These are phyloP conservation scores for Chrysanthemum seticuspe DNA, from an alignment of 129 eudicot species.

Conservation along the genomic window DNA sequence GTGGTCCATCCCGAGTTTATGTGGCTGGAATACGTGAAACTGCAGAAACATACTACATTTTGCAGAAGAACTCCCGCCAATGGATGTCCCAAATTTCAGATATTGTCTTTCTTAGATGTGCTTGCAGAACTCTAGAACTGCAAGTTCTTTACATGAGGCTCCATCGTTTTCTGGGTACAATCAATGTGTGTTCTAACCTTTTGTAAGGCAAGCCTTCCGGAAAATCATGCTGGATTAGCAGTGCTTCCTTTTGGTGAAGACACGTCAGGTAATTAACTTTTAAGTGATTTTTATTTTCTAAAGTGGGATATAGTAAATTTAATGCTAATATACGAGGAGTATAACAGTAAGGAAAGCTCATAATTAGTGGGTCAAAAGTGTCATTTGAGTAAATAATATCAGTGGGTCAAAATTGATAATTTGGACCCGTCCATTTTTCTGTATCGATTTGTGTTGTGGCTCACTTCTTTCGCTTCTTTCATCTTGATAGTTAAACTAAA, in stretches of 20 bases:
- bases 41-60: constrained; percentile 45
- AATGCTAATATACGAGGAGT: too few relatives aligned
- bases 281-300: neutral
- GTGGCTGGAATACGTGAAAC: constrained; percentile 63
- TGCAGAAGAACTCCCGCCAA: constrained; percentile 55
- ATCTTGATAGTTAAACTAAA: too few relatives aligned
- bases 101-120: constrained; percentile 59
- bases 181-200: constrained; percentile 21
- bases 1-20: constrained; percentile 59
- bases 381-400: too few relatives aligned
- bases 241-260: constrained; percentile 31
- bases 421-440: too few relatives aligned
- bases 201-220: constrained; percentile 18
- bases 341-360: too few relatives aligned
- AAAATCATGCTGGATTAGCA: constrained; percentile 9
- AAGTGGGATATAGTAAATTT: too few relatives aligned
- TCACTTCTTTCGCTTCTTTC: too few relatives aligned
- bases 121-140: constrained; percentile 28
- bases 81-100: constrained; percentile 49
- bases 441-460: too few relatives aligned
- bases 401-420: too few relatives aligned
- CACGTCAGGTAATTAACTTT: constrained; percentile 30
- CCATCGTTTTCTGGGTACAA: constrained; percentile 13
- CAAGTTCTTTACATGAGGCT: constrained; percentile 28
- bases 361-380: too few relatives aligned